These are phyloP conservation scores for Coelastrella sp. DNA, from an alignment of 139 green algal species.

Conservation along the genomic window DNA sequence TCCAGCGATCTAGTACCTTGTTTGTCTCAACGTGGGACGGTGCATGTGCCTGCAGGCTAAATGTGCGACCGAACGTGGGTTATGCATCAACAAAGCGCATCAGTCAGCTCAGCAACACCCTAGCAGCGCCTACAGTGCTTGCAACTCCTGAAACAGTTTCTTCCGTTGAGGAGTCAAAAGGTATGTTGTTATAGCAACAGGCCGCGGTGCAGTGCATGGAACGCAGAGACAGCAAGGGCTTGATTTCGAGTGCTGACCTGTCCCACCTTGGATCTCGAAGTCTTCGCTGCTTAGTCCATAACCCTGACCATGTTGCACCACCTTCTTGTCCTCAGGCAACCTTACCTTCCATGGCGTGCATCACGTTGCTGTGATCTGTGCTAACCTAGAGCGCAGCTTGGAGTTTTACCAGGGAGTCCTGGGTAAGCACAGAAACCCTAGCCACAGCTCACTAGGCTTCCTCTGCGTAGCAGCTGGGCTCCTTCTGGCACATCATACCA, in stretches of 20 bases:
- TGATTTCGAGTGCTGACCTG: background rate
- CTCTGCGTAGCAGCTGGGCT: no score
- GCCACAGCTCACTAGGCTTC: no score
- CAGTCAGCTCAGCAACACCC: conserved; percentile 10
- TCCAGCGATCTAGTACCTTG: no score
- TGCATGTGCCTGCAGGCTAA: conserved; percentile 22
- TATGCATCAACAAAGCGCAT: background rate
- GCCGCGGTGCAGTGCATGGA: background rate
- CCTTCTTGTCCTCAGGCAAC: conserved; percentile 41
- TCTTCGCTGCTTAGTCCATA: background rate
- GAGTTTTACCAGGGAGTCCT: conserved; percentile 87
- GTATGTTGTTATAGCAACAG: background rate
- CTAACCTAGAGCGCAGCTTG: conserved; percentile 81
- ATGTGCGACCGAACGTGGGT: conserved; percentile 1
- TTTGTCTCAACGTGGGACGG: no score
- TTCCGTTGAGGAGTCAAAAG: background rate
- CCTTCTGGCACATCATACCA: background rate
- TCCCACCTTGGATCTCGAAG: background rate
- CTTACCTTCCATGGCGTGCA: conserved; percentile 85
- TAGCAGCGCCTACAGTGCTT: conserved; percentile 4
- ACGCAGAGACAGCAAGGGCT: background rate
- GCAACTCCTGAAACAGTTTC: background rate
- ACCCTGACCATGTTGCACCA: background rate
- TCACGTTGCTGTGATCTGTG: conserved; percentile 87
- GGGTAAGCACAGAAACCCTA: conserved; percentile 60